phyloP scores from a whole-genome alignment of 1,139 yeast genomes.

The Zygotorulaspora mrakii region DNA sequence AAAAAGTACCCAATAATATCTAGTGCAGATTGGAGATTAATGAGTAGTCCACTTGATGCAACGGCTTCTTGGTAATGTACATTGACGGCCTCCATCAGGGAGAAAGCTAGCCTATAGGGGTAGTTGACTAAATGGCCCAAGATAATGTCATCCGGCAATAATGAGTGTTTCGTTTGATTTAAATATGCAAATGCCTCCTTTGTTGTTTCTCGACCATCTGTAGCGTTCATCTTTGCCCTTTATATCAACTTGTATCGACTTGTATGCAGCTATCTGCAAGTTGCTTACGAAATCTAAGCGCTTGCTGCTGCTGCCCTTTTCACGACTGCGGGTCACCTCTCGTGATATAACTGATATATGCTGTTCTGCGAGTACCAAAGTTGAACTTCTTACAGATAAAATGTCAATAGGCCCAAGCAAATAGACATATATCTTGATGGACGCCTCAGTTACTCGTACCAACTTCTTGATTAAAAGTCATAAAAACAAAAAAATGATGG shows the following conservation, averaged over 20 bases:
- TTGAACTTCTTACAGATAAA: too few species aligned
- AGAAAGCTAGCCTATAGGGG: constrained; percentile 20
- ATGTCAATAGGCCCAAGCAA: too few species aligned
- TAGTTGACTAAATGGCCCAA: constrained; percentile 18
- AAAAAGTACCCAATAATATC: constrained; percentile 21
- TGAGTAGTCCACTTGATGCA: constrained; percentile 11
- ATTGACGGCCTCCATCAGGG: constrained; percentile 18
- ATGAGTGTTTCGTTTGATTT: constrained; percentile 16
- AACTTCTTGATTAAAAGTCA: background rate
- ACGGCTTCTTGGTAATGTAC: constrained; percentile 17
- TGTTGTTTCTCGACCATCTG: constrained; percentile 4
- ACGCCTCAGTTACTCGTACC: too few species aligned
- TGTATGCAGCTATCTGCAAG: too few species aligned
- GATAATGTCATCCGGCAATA: constrained; percentile 14
- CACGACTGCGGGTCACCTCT: too few species aligned
- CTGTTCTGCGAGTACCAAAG: background rate
- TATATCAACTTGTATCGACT: too few species aligned
- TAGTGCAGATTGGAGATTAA: constrained; percentile 15
- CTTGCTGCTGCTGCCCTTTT: too few species aligned
- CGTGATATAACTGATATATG: too few species aligned
- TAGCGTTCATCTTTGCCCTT: constrained; percentile 13
- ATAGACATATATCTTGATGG: too few species aligned
- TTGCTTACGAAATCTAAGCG: too few species aligned
- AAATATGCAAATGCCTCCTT: constrained; percentile 17
- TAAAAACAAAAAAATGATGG: constrained; percentile 19